These are phyloP conservation scores for Crithidia thermophila DNA, from an alignment of 208 protist species.

Conservation along the genomic window DNA sequence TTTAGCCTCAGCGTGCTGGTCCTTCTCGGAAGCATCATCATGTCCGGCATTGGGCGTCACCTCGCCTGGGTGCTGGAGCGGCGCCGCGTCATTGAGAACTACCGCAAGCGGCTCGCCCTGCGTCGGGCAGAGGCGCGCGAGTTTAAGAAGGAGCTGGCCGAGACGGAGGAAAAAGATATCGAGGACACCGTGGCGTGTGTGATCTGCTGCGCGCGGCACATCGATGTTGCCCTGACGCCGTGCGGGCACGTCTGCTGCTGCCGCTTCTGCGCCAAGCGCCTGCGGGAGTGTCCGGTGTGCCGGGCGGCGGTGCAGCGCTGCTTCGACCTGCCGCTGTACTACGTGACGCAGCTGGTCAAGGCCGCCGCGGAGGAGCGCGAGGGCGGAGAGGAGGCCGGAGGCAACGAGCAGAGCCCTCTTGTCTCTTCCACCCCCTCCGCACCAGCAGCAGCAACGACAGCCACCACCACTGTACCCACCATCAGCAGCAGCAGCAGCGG, in stretches of 20 bases:
- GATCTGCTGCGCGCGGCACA: constrained; percentile 48
- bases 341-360: constrained; percentile 34
- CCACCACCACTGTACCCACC: neutral
- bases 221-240: constrained; percentile 46
- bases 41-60: constrained; percentile 38
- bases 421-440: neutral
- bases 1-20: constrained; percentile 42
- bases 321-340: constrained; percentile 45
- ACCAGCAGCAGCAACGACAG: neutral
- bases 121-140: constrained; percentile 33
- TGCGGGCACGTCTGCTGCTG: constrained; percentile 58
- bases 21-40: constrained; percentile 43
- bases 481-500: too few species aligned
- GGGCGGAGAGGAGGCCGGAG: neutral
- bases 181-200: constrained; percentile 43
- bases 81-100: constrained; percentile 30
- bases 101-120: constrained; percentile 24
- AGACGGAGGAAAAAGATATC: constrained; percentile 32
- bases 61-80: constrained; percentile 44
- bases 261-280: constrained; percentile 40
- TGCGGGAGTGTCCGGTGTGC: constrained; percentile 50
- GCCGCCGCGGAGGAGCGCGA: neutral
- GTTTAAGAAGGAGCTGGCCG: constrained; percentile 35
- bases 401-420: neutral
- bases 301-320: constrained; percentile 35